Percentiles rank a stretch among this genome's conserved stretches.
Conservation (phyloP, 176 grass and related monocot species). For the Elymus sibiricus region DNA sequence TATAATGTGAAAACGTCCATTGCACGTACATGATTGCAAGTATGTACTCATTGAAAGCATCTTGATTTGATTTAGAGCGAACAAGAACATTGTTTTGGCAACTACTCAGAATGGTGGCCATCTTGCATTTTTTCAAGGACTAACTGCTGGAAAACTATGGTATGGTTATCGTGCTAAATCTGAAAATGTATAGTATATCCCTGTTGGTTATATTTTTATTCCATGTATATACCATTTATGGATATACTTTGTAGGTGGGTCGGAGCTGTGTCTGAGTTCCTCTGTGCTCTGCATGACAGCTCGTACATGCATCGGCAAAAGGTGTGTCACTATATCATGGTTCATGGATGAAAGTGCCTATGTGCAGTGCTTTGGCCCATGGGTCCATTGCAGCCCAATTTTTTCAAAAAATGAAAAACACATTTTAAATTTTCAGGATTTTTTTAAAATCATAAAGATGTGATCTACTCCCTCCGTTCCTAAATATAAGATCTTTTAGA, state of each 20-base stretch:
- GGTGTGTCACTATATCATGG: conserved; percentile 32
- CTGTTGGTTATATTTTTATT: background rate
- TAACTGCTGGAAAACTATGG: conserved; percentile 77
- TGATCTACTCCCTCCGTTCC: too few relatives aligned
- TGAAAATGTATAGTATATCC: conserved; percentile 16
- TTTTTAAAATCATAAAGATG: background rate
- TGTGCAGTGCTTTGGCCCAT: background rate
- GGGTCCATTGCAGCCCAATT: background rate
- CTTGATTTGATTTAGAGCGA: conserved; percentile 61
- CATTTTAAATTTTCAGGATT: background rate
- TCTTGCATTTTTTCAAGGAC: conserved; percentile 90
- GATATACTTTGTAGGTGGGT: conserved; percentile 78
- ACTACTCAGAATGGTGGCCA: conserved; percentile 91
- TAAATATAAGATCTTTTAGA: too few relatives aligned
- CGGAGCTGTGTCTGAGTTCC: conserved; percentile 66
- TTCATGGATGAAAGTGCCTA: conserved; percentile 15
- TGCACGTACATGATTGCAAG: background rate
- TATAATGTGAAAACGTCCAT: too few relatives aligned
- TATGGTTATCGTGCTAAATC: conserved; percentile 22
- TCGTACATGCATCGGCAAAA: conserved; percentile 71
- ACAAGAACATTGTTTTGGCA: conserved; percentile 94
- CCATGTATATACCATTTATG: background rate
- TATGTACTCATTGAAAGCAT: conserved; percentile 15
- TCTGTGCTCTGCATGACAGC: conserved; percentile 65
- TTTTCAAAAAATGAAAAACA: background rate